Evolutionary conservation across 2,329 filamentous ascomycete species (phyloP), one percentile per base, ranked within the genome.

Genomic region (Hymenoscyphus albidus): DNA sequence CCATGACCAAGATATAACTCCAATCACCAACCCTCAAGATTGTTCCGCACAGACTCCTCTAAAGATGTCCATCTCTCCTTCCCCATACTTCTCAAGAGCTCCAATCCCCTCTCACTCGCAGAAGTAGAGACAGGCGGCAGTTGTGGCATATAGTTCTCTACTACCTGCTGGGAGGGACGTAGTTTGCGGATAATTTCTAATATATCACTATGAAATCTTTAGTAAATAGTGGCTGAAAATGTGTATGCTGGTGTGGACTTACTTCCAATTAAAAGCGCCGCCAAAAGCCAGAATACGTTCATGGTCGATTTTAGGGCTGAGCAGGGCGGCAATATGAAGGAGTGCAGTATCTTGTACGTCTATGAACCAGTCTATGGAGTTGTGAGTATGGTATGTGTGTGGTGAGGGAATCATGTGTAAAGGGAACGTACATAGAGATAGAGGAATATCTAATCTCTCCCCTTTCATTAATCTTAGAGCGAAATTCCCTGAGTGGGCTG

Each of bases 271-370:
- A 57, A 59, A 64, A 12, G 40, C 63, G 7, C 67, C 51, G 0
- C 68, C 72, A 65, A 70, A 75, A 1, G 67, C 66, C 31, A 72
- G 69, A 1, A 75, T 56, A 2, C 74, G 69, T 54, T 65, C 58
- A 32, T 65, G 63, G 16, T 65, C 22, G 1, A 74, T 66, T 1
- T 72, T 68, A 0, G 71, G 68, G 40, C 74, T 68, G 6, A 73
- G 64, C 0, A 74, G 57, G 9, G 70, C 71, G 3, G 73, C 74
- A 2, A 76, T 65, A 44, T 76, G 74, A 9, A 76, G 55, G n/a
- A 68, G 58, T 1, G 72, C 75, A 2, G 68, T 68, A 39, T 76
- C 73, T 62, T 71, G 66, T 5, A 76, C 71, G 48, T 75, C 69
- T 14, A 73, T 65, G 61, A 62, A 68, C 18, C 58, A 66, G 60